Conservation (phyloP, 441 rosid species). For the Adansonia grandidieri region DNA sequence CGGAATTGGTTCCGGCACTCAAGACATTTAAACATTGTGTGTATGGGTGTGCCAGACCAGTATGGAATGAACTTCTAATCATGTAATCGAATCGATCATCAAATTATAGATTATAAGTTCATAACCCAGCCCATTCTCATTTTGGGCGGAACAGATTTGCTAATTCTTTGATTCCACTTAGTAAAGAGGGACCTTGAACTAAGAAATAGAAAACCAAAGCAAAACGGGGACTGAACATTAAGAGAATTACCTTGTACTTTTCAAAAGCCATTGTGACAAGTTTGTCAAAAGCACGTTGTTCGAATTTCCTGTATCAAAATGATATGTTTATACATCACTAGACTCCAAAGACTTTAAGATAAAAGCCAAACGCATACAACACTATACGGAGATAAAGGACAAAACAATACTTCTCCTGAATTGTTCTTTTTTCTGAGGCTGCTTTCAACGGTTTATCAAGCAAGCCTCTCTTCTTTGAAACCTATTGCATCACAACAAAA, state of each 20-base stretch:
- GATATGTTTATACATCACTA: background rate
- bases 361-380: background rate
- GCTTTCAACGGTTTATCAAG: slow-evolving; percentile 49
- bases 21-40: background rate
- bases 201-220: background rate
- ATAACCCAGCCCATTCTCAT: no score
- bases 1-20: background rate
- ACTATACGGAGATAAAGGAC: background rate
- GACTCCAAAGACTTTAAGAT: background rate
- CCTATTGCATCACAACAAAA: slow-evolving; percentile 45
- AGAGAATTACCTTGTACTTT: slow-evolving; percentile 71
- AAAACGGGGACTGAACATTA: background rate
- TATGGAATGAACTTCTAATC: no score
- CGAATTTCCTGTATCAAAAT: background rate
- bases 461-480: slow-evolving; percentile 40
- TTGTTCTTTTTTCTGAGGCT: slow-evolving; percentile 59
- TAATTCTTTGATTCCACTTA: no score
- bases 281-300: slow-evolving; percentile 70
- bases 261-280: slow-evolving; percentile 82
- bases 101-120: no score
- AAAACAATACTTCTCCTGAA: slow-evolving; percentile 42
- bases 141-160: no score
- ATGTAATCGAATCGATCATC: no score
- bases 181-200: no score
- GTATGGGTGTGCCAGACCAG: no score